Conservation (phyloP, 495 filamentous ascomycete genomes). For the Ascobolus immersus region DNA sequence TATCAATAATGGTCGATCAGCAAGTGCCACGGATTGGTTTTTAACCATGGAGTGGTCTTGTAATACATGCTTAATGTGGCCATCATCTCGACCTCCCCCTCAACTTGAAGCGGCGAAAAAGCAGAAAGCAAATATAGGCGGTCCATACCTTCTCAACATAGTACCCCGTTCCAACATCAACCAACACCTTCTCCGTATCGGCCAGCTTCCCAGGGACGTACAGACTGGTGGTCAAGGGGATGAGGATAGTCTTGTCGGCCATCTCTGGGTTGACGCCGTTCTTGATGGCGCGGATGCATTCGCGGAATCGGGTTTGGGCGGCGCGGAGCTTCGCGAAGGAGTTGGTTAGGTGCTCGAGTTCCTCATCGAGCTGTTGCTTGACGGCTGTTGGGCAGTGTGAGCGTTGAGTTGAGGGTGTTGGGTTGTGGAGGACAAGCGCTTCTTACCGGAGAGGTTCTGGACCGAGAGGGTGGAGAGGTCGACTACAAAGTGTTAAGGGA, state of each 20-base stretch:
- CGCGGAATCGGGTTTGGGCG: constrained; percentile 73
- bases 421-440: constrained; percentile 8
- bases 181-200: constrained; percentile 54
- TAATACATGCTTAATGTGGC: constrained; percentile 1
- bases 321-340: constrained; percentile 73
- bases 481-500: too few species aligned
- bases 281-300: constrained; percentile 55
- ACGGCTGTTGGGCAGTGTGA: constrained; percentile 22
- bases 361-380: constrained; percentile 85
- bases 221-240: constrained; percentile 75
- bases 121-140: background rate
- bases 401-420: constrained; percentile 23
- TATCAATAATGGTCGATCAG: background rate
- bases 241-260: constrained; percentile 40
- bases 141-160: constrained; percentile 67
- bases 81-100: background rate
- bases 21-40: too few species aligned
- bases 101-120: background rate
- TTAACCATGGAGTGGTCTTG: constrained; percentile 7
- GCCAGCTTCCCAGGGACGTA: constrained; percentile 71
- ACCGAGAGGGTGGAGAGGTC: constrained; percentile 35
- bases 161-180: constrained; percentile 91
- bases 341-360: constrained; percentile 71
- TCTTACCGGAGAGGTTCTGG: constrained; percentile 12
- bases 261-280: constrained; percentile 23